Base-by-base conservation (phyloP, 352 stramenopile species). In the Phytophthora citrophthora region DNA sequence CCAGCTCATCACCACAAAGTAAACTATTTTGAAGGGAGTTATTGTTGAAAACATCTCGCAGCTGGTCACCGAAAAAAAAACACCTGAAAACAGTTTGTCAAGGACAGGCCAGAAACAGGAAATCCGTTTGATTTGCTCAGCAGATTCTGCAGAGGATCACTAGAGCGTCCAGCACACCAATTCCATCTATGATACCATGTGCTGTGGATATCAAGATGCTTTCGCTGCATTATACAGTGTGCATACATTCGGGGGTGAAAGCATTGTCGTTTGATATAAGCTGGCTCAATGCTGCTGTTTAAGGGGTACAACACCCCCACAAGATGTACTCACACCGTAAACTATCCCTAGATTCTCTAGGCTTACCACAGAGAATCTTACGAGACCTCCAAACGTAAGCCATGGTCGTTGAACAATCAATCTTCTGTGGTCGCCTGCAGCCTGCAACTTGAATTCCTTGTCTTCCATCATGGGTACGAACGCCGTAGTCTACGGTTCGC, bases 1-100 rank as follows among this genome's bases (percentile, higher is more conserved):
- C 13, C 5, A 40, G 3, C 20, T 39, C 18, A 29, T 61, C 38
- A n/a, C 7, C 51, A 7, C 12, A 40, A 68, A 62, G 32, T 68
- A 64, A 64, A 20, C 20, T 1, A 45, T 68, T 23, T 51, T 3
- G 38, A 8, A 68, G 60, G 53, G 15, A 45, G 12, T 44, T 11
- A 38, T 15, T 49, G 11, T 38, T 24, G 23, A 45, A 34, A 12
- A 11, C 18, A 56, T 46, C 8, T 56, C 1, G 11, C 18, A 34
- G 11, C 26, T 40, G 45, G 26, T 52, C 49, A 56, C 23, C 34
- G 20, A 56, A 47, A 53, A 46, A 20, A 15, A 47, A 12, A 36
- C 20, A 38, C 4, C 9, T 16, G 36, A 4, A 13, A 56, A 32
- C 13, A 44, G 5, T 5, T 20, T 45, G 23, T 7, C 50, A 57